Base-by-base conservation (phyloP, 441 rosid species). In the Adansonia grandidieri region DNA sequence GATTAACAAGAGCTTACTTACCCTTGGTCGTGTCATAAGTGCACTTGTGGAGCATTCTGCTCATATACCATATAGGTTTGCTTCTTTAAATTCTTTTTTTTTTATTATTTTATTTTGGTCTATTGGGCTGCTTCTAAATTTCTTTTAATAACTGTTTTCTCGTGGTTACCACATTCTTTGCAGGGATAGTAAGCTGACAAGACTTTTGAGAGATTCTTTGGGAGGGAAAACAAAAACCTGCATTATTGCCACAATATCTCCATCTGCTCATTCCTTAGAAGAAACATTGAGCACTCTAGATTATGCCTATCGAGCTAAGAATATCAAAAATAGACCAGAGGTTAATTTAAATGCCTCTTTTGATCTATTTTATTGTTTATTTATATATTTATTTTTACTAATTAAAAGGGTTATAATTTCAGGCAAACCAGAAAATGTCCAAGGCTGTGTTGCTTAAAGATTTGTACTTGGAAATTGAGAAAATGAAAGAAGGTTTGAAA, bases 181-280 rank as follows among this genome's bases (percentile, higher is more conserved):
- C 89, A 93, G 99, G 89, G 98, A 96, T 84, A 92, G 98, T 83
- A 96, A 96, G 87, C 85, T 96, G 84, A 96, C 99, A 15, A 96
- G 99, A 86, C 91, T 93, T 60, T 83, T 93, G 83, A 83, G 99
- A 66, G 99, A 96, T 77, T 94, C 97, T 20, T 78, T 96, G 60
- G 99, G 99, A 80, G 98, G 99, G 79, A 96, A 90, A 83, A 96
- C 99, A 71, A 96, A 96, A 81, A 96, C 99, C 56, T 94, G 99
- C 83, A 91, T 96, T 79, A 92, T 94, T 78, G 99, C 99, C 13
- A 96, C 99, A 73, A 87, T 96, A 78, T 96, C 97, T 77, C 96
- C 98, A 53, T 90, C 99, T 79, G 93, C 91, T 75, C 87, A 89
- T 82, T 91, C 91, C 51, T 65, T 92, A 62, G 99, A 94, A 81